phyloP scores from a whole-genome alignment of 2,329 filamentous ascomycete genomes.

The Alternaria solani region DNA sequence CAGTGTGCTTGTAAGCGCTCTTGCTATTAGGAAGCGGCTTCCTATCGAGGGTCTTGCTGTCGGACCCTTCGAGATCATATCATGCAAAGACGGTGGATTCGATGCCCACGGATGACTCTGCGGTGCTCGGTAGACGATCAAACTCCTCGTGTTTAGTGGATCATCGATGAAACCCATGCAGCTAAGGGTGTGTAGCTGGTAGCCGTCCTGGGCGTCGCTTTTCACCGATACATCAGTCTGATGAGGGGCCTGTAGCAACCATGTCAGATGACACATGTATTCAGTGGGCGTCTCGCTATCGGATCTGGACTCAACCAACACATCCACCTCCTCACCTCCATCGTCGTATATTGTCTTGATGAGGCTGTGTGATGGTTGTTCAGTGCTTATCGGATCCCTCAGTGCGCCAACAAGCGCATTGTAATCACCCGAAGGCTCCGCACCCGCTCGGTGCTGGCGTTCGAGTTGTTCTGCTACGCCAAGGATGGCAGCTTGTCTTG shows the following conservation, averaged over 20 bases:
- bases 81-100: constrained; percentile 18
- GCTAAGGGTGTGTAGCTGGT: constrained; percentile 20
- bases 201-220: constrained; percentile 9
- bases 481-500: constrained; percentile 16
- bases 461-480: constrained; percentile 21
- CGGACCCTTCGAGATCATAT: constrained; percentile 15
- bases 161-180: constrained; percentile 27
- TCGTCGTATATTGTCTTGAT: constrained; percentile 23
- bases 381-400: constrained; percentile 7
- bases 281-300: constrained; percentile 62
- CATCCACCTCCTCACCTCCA: constrained; percentile 18
- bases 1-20: constrained; percentile 17
- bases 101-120: constrained; percentile 23
- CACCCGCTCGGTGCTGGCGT: constrained; percentile 17
- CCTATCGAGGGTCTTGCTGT: constrained; percentile 9
- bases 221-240: constrained; percentile 7
- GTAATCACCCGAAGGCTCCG: constrained; percentile 15
- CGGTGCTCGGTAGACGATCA: constrained; percentile 22
- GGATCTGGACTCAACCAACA: constrained; percentile 71
- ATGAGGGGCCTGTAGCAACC: constrained; percentile 20
- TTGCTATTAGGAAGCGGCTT: constrained; percentile 17
- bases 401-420: constrained; percentile 17
- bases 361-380: constrained; percentile 1
- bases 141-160: constrained; percentile 14
- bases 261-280: constrained; percentile 24